Base-by-base conservation (phyloP, 306 rosid genomes). In the Mucuna pruriens region DNA sequence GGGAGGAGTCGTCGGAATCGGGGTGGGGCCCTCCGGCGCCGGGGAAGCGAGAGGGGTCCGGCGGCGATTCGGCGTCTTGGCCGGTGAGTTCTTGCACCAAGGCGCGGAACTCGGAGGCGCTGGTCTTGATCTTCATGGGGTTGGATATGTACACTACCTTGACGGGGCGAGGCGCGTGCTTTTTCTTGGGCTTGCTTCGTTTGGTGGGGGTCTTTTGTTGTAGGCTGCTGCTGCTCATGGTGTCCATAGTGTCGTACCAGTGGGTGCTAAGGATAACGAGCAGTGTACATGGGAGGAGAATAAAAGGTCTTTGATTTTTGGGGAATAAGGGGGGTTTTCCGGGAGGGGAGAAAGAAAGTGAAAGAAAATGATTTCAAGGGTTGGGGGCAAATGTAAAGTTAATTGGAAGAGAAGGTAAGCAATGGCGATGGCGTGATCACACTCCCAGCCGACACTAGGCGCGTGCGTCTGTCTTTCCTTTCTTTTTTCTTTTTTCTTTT, bases 81-180 rank as follows among this genome's bases (percentile, higher is more conserved):
- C 97, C 97, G 0, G 97, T 92, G 81, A 92, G 95, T 12, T 92
- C 87, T 69, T 92, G 95, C 9, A 92, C 97, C 25, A 92, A 38
- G 17, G 95, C 90, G 66, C 85, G 86, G 60, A 92, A 92, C 6
- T 84, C 44, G 0, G 95, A 77, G 10, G 93, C 92, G n/a, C 86
- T 86, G 57, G 92, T 81, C 48, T 81, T 90, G 22, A 90, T 86
- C 83, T 78, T 90, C 93, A 89, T 90, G 25, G 97, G 97, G 80
- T 88, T 92, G 1, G 97, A 90, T 75, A 92, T 92, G 84, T 92
- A 90, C 0, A 92, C 97, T 0, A 92, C 92, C 71, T 68, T 92
- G 67, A 92, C 70, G 12, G 89, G 89, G 6, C 77, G 42, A 7
- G 20, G 36, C 3, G 9, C 40, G 40, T 22, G 71, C 1, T 58